Conservation (phyloP, 2,329 filamentous ascomycete genomes). For the Talaromyces sp. region DNA sequence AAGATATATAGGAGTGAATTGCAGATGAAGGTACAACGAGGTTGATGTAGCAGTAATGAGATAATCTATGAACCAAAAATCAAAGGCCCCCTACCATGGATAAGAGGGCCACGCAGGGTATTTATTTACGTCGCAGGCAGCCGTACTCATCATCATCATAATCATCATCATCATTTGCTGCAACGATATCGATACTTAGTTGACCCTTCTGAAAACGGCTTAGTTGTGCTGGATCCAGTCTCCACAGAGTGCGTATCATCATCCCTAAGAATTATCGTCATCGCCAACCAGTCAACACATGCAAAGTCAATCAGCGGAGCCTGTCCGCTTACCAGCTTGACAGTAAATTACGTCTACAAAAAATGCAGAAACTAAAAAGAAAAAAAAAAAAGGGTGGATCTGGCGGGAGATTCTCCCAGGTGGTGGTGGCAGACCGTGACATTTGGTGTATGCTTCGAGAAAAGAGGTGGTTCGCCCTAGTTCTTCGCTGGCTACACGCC, state of each 20-base stretch:
- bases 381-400: slow-evolving; percentile 18
- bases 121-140: slow-evolving; percentile 14
- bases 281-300: slow-evolving; percentile 20
- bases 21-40: neutral
- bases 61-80: neutral
- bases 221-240: slow-evolving; percentile 22
- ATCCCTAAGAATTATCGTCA: slow-evolving; percentile 41
- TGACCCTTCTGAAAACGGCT: slow-evolving; percentile 13
- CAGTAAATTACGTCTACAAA: slow-evolving; percentile 4
- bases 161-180: neutral
- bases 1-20: neutral
- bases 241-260: slow-evolving; percentile 31
- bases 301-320: slow-evolving; percentile 9
- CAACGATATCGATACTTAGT: slow-evolving; percentile 15
- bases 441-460: neutral
- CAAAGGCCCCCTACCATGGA: slow-evolving; percentile 1
- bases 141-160: neutral
- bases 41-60: neutral
- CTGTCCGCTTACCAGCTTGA: neutral
- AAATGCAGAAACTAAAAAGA: neutral
- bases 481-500: neutral
- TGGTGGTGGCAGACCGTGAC: neutral
- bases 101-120: slow-evolving; percentile 2
- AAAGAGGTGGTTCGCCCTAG: slow-evolving; percentile 11
- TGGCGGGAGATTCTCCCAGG: slow-evolving; percentile 12